Conservation (phyloP, 2,329 filamentous ascomycete species). For the Cadophora sp. region DNA sequence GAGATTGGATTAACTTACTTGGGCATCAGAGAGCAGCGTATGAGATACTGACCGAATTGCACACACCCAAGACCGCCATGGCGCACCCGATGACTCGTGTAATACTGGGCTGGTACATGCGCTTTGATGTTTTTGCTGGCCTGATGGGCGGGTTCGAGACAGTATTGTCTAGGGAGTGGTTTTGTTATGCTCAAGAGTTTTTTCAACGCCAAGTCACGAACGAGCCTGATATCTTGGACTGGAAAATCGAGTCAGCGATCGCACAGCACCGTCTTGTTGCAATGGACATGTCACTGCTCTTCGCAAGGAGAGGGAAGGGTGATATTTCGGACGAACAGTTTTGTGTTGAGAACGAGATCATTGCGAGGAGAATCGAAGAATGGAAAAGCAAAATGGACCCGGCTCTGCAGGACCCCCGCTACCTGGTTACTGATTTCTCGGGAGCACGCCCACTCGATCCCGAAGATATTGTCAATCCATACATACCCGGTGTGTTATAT, state of each 20-base stretch:
- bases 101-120: constrained; percentile 86
- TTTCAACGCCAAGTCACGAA: constrained; percentile 63
- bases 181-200: constrained; percentile 56
- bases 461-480: constrained; percentile 77
- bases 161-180: constrained; percentile 80
- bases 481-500: constrained; percentile 72
- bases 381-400: constrained; percentile 66
- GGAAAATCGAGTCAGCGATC: constrained; percentile 71
- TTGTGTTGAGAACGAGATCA: constrained; percentile 61
- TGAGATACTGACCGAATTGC: constrained; percentile 78
- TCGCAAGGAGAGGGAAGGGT: constrained; percentile 70
- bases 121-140: constrained; percentile 85
- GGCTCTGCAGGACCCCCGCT: constrained; percentile 64
- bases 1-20: constrained; percentile 93
- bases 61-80: constrained; percentile 77
- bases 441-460: constrained; percentile 57
- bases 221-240: constrained; percentile 67
- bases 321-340: constrained; percentile 72
- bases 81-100: constrained; percentile 73
- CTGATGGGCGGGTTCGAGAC: constrained; percentile 82
- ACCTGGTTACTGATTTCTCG: constrained; percentile 69
- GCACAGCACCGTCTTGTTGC: constrained; percentile 75
- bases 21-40: constrained; percentile 91
- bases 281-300: constrained; percentile 80
- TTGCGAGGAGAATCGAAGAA: constrained; percentile 54